Evolutionary conservation across 148 eudicot genomes (phyloP), one percentile per base, ranked within the genome.

Genomic region (Nepenthes mirabilis): DNA sequence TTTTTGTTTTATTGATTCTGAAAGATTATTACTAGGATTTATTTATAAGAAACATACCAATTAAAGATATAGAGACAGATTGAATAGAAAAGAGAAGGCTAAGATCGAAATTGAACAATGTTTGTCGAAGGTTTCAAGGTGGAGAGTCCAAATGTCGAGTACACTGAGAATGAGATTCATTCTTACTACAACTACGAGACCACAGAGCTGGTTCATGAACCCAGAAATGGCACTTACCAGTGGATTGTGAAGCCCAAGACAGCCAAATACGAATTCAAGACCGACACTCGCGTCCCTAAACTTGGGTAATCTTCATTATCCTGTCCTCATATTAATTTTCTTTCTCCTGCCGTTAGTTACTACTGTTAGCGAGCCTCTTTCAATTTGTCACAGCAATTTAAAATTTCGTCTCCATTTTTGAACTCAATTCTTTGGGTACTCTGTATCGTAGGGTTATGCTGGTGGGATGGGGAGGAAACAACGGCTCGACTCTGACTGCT

Each of bases 391-490:
- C 23, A 23, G 23, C 23, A 23, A 23, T 0, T 34, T 48, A 48
- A 14, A 37, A 36, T 32, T 52, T 0, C 52, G 12, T 58, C 56
- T 14, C 14, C 35, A 2, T 12, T 14, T 4, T 37, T 68, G 43
- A 0, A 9, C 23, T 58, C 47, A 6, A 1, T 47, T 49, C 1
- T n/a, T 59, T 59, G 47, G 13, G 33, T 8, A 53, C 23, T 23
- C 23, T 47, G 3, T 48, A 9, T 47, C 34, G 23, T 60, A 87
- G 98, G 81, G 96, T 93, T 71, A 83, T 93, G 98, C 83, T 93
- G 33, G 98, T 93, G 45, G 98, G 98, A 13, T 93, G 98, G 98
- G 96, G 98, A 60, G 96, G 98, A 36, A 93, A 93, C 85, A 93
- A 93, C 66, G 98, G 98, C 5, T 86, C 83, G 4, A 83, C 96